A percentile compares a stretch with the other conserved stretches of the same genome.
Conservation (phyloP, 1,284 basidiomycete genomes). For the Trichosporon asahii region DNA sequence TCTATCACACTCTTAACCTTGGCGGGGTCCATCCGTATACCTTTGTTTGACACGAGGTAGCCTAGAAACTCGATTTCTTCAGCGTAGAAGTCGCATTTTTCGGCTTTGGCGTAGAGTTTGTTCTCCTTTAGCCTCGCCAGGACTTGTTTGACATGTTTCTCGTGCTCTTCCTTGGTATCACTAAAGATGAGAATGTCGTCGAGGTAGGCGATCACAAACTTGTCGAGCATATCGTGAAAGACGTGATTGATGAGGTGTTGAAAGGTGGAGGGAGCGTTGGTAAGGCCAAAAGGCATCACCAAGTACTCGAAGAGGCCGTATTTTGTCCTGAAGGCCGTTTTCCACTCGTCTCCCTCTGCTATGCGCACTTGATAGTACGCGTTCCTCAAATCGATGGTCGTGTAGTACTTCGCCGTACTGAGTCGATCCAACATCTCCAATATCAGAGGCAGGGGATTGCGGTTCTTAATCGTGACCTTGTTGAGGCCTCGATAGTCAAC, state of each 20-base stretch:
- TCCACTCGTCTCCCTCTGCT: conserved; percentile 39
- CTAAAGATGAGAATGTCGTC: neutral
- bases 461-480: no score
- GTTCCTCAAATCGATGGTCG: conserved; percentile 39
- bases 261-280: conserved; percentile 51
- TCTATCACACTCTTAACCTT: conserved; percentile 47
- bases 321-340: conserved; percentile 48
- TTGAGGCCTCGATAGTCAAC: no score
- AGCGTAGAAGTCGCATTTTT: neutral
- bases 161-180: neutral
- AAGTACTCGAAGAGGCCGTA: conserved; percentile 50
- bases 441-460: no score
- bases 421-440: no score
- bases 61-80: conserved; percentile 19
- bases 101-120: neutral
- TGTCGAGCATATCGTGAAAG: no score
- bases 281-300: conserved; percentile 53
- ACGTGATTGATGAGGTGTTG: conserved; percentile 33
- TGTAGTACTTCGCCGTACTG: conserved; percentile 27
- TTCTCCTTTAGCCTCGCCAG: neutral
- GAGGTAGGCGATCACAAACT: no score
- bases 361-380: conserved; percentile 45
- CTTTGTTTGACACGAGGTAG: conserved; percentile 31
- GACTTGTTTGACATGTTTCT: neutral
- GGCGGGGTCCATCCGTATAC: conserved; percentile 52